These are phyloP conservation scores for Wickerhamiella domercqiae DNA, from an alignment of 805 yeast species.

Conservation along the genomic window DNA sequence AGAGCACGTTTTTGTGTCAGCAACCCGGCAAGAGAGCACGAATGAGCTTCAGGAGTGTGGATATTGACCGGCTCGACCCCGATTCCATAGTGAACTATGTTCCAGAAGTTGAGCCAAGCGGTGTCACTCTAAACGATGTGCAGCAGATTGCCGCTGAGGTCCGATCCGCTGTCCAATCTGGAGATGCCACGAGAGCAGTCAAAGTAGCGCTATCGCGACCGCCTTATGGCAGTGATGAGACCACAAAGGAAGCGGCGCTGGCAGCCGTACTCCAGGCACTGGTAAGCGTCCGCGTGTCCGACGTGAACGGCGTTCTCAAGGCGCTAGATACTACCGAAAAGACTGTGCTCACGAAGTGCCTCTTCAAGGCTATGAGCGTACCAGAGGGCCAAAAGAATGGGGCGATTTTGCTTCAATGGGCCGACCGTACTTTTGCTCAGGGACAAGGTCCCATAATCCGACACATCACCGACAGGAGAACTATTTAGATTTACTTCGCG, in stretches of 20 bases:
- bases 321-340: slow-evolving; percentile 48
- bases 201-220: slow-evolving; percentile 49
- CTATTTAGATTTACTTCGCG: slow-evolving; percentile 32
- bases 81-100: slow-evolving; percentile 48
- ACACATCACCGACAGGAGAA: slow-evolving; percentile 71
- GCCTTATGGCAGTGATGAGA: slow-evolving; percentile 64
- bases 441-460: slow-evolving; percentile 86
- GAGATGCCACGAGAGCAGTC: slow-evolving; percentile 56
- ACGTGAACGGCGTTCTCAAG: slow-evolving; percentile 46
- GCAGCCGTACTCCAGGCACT: slow-evolving; percentile 55
- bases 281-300: slow-evolving; percentile 49
- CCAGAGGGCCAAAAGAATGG: slow-evolving; percentile 56
- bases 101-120: slow-evolving; percentile 46
- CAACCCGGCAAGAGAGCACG: too few relatives aligned
- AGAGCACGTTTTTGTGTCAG: too few relatives aligned
- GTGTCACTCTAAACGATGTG: slow-evolving; percentile 39
- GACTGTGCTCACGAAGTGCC: slow-evolving; percentile 64
- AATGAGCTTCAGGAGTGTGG: slow-evolving; percentile 52
- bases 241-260: slow-evolving; percentile 37
- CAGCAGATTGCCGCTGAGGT: slow-evolving; percentile 39
- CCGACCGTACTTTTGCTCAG: slow-evolving; percentile 66
- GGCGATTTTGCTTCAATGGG: slow-evolving; percentile 78
- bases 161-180: slow-evolving; percentile 51
- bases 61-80: slow-evolving; percentile 80
- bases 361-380: slow-evolving; percentile 72